These are phyloP conservation scores for Neurospora sp. DNA, from an alignment of 495 filamentous ascomycete genomes.

Conservation along the genomic window DNA sequence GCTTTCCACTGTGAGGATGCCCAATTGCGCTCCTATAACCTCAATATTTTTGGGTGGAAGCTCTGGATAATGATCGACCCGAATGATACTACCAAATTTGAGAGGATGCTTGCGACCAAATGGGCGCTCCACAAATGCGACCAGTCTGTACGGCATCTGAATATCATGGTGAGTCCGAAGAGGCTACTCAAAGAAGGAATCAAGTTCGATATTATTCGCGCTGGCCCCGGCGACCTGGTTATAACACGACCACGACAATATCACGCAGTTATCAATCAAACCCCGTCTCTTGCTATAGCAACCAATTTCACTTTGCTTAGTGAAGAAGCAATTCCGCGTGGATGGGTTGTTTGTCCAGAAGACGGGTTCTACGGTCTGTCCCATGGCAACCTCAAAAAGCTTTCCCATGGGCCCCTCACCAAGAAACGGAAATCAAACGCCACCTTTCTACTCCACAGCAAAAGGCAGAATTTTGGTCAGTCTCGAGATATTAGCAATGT, in stretches of 20 bases:
- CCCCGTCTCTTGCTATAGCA: background rate
- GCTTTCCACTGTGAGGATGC: too few species aligned
- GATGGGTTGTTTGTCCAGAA: background rate
- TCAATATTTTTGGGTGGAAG: background rate
- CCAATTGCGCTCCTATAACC: background rate
- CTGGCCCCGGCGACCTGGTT: background rate
- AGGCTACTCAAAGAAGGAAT: background rate
- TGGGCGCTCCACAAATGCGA: background rate
- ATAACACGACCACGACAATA: background rate
- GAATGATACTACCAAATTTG: background rate
- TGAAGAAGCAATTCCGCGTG: background rate
- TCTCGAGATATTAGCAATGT: background rate
- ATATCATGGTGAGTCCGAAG: background rate
- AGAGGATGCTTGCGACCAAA: background rate
- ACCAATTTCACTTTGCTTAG: background rate
- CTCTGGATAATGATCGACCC: background rate
- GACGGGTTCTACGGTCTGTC: background rate
- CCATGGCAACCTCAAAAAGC: background rate
- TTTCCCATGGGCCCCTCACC: background rate
- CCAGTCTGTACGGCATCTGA: background rate
- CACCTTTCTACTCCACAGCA: background rate
- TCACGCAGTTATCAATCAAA: background rate
- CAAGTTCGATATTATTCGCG: background rate
- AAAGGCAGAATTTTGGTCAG: background rate
- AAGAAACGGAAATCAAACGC: background rate